phyloP scores from a whole-genome alignment of 2,329 filamentous ascomycete species.

The Ilyonectria sp. region DNA sequence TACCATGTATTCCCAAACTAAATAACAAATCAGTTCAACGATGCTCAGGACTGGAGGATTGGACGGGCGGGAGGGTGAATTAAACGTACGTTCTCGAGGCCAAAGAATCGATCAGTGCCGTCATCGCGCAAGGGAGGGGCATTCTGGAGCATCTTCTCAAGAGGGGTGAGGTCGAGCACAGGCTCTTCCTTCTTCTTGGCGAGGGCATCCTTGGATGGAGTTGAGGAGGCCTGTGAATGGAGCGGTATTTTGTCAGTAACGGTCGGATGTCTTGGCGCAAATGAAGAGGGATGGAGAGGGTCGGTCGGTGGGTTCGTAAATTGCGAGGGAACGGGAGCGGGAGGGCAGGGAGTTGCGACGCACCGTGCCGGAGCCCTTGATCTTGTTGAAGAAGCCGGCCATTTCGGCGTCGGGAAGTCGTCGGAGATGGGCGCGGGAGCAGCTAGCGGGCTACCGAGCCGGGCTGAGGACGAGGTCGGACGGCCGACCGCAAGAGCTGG shows the following conservation, averaged over 20 bases:
- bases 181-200: conserved; percentile 71
- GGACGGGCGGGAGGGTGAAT: conserved; percentile 21
- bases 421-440: conserved; percentile 31
- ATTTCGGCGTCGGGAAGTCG: conserved; percentile 56
- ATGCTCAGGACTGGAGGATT: conserved; percentile 14
- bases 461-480: conserved; percentile 39
- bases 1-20: conserved; percentile 99
- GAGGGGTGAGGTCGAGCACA: conserved; percentile 71
- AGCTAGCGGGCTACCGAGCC: conserved; percentile 40
- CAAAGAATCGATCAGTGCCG: conserved; percentile 98
- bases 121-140: conserved; percentile 86
- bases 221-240: conserved; percentile 59
- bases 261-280: conserved; percentile 37
- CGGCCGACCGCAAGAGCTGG: conserved; percentile 53
- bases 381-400: conserved; percentile 72
- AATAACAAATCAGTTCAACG: conserved; percentile 53
- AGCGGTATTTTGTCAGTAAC: conserved; percentile 53
- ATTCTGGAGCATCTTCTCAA: conserved; percentile 84
- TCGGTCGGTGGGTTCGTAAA: conserved; percentile 39
- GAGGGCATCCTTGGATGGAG: conserved; percentile 61
- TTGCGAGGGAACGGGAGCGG: conserved; percentile 21
- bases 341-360: conserved; percentile 51
- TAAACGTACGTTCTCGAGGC: conserved; percentile 91
- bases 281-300: conserved; percentile 30
- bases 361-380: conserved; percentile 70